These are phyloP conservation scores for Cokeromyces recurvatus DNA, from an alignment of 371 early-diverging fungal species.

Conservation along the genomic window DNA sequence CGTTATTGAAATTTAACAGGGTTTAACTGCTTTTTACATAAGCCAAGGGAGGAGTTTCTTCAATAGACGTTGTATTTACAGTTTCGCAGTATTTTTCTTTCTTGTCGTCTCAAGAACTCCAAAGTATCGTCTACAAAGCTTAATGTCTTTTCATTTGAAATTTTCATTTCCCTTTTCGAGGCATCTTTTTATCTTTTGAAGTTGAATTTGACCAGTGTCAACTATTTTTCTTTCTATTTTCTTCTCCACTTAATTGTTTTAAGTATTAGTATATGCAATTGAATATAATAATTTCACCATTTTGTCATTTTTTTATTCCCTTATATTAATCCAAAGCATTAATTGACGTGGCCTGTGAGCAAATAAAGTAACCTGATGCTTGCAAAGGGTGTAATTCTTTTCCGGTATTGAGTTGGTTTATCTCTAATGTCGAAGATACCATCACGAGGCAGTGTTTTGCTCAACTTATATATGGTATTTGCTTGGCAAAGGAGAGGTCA, in stretches of 20 bases:
- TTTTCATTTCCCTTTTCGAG: slow-evolving; percentile 15
- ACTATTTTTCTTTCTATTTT: slow-evolving; percentile 12
- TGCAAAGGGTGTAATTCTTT: slow-evolving; percentile 11
- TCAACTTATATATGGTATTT: slow-evolving; percentile 10
- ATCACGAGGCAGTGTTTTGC: slow-evolving; percentile 6
- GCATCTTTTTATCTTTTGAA: slow-evolving; percentile 15
- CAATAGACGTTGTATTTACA: slow-evolving; percentile 10
- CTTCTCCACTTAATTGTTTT: slow-evolving; percentile 12
- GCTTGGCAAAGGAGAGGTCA: slow-evolving; percentile 9
- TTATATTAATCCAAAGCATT: slow-evolving; percentile 8
- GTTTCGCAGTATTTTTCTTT: slow-evolving; percentile 19
- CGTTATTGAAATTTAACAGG: slow-evolving; percentile 10
- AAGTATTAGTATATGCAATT: slow-evolving; percentile 11
- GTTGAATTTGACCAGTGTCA: slow-evolving; percentile 14
- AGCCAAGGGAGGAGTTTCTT: slow-evolving; percentile 14
- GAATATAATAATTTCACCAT: slow-evolving; percentile 7
- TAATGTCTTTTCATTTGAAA: slow-evolving; percentile 15
- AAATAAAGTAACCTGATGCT: slow-evolving; percentile 7
- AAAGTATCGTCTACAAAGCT: slow-evolving; percentile 15
- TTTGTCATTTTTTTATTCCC: slow-evolving; percentile 11
- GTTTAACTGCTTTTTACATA: slow-evolving; percentile 7
- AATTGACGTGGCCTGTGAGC: slow-evolving; percentile 11
- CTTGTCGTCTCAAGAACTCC: slow-evolving; percentile 12
- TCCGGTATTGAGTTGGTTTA: slow-evolving; percentile 4
- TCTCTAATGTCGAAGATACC: slow-evolving; percentile 5